Conservation (phyloP, 257 asterid genomes). For the Echites panduratus region DNA sequence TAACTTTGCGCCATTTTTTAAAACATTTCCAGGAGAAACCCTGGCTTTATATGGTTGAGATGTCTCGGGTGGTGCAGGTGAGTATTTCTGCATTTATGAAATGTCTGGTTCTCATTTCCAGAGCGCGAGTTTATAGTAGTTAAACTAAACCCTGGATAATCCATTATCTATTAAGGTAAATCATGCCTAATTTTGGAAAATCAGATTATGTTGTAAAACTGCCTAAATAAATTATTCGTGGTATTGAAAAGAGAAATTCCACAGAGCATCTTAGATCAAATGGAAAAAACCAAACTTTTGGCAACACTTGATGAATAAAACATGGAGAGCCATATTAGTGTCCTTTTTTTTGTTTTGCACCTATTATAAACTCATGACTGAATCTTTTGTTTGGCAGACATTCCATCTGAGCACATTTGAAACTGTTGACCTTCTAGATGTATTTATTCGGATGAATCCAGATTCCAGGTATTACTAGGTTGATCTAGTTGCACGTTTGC, state of each 20-base stretch:
- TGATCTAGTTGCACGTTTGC: neutral
- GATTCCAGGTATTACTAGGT: slow-evolving; percentile 50
- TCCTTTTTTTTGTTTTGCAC: neutral
- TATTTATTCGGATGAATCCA: slow-evolving; percentile 86
- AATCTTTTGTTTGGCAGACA: slow-evolving; percentile 40
- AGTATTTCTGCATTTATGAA: slow-evolving; percentile 29
- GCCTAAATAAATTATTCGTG: neutral
- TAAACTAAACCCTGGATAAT: neutral
- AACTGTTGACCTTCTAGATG: slow-evolving; percentile 74
- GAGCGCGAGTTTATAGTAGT: neutral
- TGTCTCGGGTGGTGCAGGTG: slow-evolving; percentile 73
- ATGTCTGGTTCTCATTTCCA: neutral
- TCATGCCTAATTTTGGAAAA: neutral
- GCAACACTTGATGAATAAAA: neutral
- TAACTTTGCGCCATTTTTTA: neutral
- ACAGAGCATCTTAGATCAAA: neutral
- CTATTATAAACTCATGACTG: slow-evolving; percentile 6
- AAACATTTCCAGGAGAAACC: slow-evolving; percentile 69
- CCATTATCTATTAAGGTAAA: neutral
- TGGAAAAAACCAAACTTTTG: neutral
- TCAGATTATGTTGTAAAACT: neutral
- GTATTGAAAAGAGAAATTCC: neutral
- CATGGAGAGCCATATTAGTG: neutral
- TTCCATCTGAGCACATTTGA: slow-evolving; percentile 66
- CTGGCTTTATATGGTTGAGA: slow-evolving; percentile 72